Base-by-base conservation (phyloP, 257 asterid genomes). In the Parsonsia alboflavescens region DNA sequence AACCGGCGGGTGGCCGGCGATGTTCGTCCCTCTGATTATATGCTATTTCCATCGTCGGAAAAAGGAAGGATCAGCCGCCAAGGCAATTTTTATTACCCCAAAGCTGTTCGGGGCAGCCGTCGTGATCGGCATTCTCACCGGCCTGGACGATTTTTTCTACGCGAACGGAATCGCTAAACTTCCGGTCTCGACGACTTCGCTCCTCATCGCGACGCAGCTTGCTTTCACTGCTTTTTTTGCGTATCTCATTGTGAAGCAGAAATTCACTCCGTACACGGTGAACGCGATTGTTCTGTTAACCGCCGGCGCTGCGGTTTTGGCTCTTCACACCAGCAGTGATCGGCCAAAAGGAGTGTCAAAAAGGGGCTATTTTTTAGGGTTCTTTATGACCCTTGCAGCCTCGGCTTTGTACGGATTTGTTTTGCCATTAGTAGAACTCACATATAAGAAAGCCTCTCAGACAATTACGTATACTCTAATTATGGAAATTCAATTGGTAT, bases 141-240 rank as follows among this genome's bases (percentile, higher is more conserved):
- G 86, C 0, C 36, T 80, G 0, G 86, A 79, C 10, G 70, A 73
- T 53, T 82, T 68, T 50, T 62, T 82, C 28, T 79, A 70, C 53
- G 79, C 86, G 4, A 67, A 39, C 62, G 86, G 84, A n/a, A 72
- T 77, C 1, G 79, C 83, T 0, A 56, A 70, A 19, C 68, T 82
- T 3, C 86, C 86, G 0, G 68, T 82, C 3, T 79, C 86, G 2
- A 82, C 86, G 8, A 62, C 81, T 0, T 36, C 86, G 6, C 65
- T 82, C 1, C 65, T 82, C 46, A 73, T 73, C 26, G 83, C 83
- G 0, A 76, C 81, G 6, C 83, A 76, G 4, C 79, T 82, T 0
- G 77, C 79, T 13, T 82, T 82, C 56, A 82, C 86, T 0, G 83
- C 83, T 0, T 33, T 77, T 1, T 79, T 82, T n/a, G 79, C 79